Evolutionary conservation across 2,329 filamentous ascomycete species (phyloP).

Genomic region (Aspergillus aculeatus): DNA sequence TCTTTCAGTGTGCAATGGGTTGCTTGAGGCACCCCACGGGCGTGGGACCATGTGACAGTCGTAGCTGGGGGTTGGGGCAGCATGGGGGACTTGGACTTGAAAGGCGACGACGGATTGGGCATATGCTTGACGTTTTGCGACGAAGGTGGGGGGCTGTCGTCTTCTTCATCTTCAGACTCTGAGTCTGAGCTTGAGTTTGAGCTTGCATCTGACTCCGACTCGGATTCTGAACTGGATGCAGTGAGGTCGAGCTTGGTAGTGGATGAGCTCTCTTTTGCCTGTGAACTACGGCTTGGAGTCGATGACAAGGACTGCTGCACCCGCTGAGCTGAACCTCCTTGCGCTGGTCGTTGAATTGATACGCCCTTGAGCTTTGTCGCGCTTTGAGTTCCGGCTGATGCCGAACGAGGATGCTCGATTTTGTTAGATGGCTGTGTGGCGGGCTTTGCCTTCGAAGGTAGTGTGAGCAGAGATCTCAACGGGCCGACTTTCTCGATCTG

Average conservation of each 20-base stretch:
- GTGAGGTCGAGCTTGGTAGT: not conserved
- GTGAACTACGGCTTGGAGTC: not conserved
- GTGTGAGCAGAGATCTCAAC: not conserved
- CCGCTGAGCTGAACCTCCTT: not conserved
- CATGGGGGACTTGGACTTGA: not conserved
- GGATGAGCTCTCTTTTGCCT: not conserved
- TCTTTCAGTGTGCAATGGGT: constrained; percentile 7
- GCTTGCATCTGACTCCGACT: constrained; percentile 2
- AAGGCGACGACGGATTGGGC: not conserved
- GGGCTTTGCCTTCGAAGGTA: not conserved
- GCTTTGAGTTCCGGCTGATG: not conserved
- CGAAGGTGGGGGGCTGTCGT: not conserved
- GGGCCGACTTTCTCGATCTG: not conserved
- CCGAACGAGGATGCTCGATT: not conserved
- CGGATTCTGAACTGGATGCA: constrained; percentile 7
- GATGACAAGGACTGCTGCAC: not conserved
- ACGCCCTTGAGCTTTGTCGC: not conserved
- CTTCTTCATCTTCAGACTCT: constrained; percentile 7
- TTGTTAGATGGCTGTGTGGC: not conserved
- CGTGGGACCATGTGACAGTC: constrained; percentile 2
- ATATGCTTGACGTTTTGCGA: not conserved
- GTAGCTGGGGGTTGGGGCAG: not conserved
- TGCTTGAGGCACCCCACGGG: not conserved
- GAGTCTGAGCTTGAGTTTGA: constrained; percentile 5
- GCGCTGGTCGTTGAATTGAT: not conserved